A percentile compares a stretch with the other conserved stretches of the same genome.
phyloP scores from a whole-genome alignment of 768 basidiomycete genomes.

The Xerocomellus chrysenteron region DNA sequence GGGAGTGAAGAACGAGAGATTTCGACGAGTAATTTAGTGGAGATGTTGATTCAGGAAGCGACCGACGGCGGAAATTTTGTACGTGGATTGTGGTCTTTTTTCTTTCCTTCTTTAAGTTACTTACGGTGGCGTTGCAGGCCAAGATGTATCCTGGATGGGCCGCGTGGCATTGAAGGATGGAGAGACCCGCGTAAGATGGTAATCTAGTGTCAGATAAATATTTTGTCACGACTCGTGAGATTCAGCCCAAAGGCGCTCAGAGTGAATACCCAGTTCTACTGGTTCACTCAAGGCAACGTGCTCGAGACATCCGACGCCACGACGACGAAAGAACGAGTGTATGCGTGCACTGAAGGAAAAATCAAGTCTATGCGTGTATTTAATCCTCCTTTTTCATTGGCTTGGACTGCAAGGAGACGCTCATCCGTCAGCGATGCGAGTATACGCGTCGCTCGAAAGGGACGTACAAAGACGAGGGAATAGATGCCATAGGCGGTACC shows the following conservation, averaged over 20 bases:
- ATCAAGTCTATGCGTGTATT: constrained; percentile 18
- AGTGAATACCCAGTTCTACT: background rate
- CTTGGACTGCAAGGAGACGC: constrained; percentile 24
- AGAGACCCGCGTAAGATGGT: background rate
- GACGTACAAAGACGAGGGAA: constrained; percentile 45
- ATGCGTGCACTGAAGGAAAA: constrained; percentile 14
- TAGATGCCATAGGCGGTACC: constrained; percentile 52
- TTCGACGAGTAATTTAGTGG: constrained; percentile 85
- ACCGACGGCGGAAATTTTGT: constrained; percentile 71
- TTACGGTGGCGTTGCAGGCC: constrained; percentile 45
- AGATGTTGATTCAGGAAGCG: constrained; percentile 88
- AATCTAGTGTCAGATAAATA: background rate
- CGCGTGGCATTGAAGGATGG: constrained; percentile 58
- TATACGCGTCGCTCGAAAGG: background rate
- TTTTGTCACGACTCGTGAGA: background rate
- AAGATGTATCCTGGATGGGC: constrained; percentile 94
- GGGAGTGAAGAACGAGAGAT: constrained; percentile 40
- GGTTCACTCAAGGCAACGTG: background rate
- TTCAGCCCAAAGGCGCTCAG: background rate
- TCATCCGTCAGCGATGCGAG: background rate
- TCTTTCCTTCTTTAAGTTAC: background rate
- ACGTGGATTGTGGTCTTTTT: constrained; percentile 17
- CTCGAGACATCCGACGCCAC: background rate
- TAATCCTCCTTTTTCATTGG: constrained; percentile 27
- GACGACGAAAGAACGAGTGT: constrained; percentile 7